A percentile compares a stretch with the other conserved stretches of the same genome.
phyloP scores from a whole-genome alignment of 768 basidiomycete species.

The Hypsizygus marmoreus region DNA sequence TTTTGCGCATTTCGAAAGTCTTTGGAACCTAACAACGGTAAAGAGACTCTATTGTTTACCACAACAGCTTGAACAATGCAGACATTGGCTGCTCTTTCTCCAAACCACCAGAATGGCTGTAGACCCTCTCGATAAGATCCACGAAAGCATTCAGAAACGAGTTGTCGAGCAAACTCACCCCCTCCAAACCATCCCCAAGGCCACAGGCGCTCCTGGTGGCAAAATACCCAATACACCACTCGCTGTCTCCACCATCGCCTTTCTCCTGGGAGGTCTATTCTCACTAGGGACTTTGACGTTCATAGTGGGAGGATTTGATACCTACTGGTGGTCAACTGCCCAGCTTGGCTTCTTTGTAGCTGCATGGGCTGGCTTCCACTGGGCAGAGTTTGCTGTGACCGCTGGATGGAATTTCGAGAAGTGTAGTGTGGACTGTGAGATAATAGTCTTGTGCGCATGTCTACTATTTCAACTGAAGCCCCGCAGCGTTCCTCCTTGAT shows the following conservation, averaged over 20 bases:
- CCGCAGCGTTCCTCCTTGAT: slow-evolving; percentile 86
- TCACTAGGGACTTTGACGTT: slow-evolving; percentile 56
- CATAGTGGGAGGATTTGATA: slow-evolving; percentile 42
- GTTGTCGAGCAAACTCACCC: slow-evolving; percentile 35
- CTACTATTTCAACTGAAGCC: slow-evolving; percentile 1
- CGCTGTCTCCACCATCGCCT: slow-evolving; percentile 74
- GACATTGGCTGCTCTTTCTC: slow-evolving; percentile 17
- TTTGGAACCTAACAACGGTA: slow-evolving; percentile 26
- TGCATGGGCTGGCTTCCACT: slow-evolving; percentile 87
- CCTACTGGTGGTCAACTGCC: slow-evolving; percentile 65
- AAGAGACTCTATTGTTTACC: slow-evolving; percentile 26
- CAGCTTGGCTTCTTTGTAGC: slow-evolving; percentile 84
- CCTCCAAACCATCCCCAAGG: slow-evolving; percentile 56
- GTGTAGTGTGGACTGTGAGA: slow-evolving; percentile 90
- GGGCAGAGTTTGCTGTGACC: slow-evolving; percentile 93
- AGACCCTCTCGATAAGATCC: slow-evolving; percentile 33
- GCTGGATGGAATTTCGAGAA: slow-evolving; percentile 95
- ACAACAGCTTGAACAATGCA: slow-evolving; percentile 16
- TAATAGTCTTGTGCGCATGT: slow-evolving; percentile 1
- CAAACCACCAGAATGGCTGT: slow-evolving; percentile 31
- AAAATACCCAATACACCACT: slow-evolving; percentile 90
- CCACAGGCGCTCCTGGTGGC: slow-evolving; percentile 42
- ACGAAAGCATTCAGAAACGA: slow-evolving; percentile 47
- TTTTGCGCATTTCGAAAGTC: slow-evolving; percentile 7
- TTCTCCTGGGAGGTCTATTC: slow-evolving; percentile 79